Evolutionary conservation across 148 eudicot genomes (phyloP).

Genomic region (Camellia lanceoleosa): DNA sequence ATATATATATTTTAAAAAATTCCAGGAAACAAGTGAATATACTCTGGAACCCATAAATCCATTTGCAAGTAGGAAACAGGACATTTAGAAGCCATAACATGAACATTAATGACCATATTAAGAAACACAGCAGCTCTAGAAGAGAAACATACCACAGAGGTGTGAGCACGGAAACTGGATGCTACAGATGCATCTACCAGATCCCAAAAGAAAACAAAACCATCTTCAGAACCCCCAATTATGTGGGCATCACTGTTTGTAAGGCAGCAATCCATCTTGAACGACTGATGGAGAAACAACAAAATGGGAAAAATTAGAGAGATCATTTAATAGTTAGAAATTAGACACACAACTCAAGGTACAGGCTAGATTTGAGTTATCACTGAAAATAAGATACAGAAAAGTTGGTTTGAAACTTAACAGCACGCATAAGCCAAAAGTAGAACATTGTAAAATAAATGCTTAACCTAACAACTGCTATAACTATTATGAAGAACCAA

Average conservation of each 20-base stretch:
- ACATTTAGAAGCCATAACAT: neutral
- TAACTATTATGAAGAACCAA: neutral
- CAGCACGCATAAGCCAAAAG: neutral
- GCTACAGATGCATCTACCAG: constrained; percentile 83
- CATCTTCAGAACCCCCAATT: constrained; percentile 92
- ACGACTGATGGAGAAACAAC: constrained; percentile 49
- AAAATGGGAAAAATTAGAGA: constrained; percentile 9
- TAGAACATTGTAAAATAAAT: neutral
- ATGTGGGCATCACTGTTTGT: constrained; percentile 91
- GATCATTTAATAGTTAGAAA: neutral
- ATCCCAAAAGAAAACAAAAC: constrained; percentile 89
- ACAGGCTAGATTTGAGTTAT: neutral
- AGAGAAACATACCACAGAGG: constrained; percentile 68
- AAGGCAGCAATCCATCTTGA: constrained; percentile 94
- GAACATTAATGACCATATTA: neutral
- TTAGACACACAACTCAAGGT: neutral
- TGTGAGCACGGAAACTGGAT: constrained; percentile 85
- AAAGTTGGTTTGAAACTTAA: neutral
- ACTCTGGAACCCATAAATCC: neutral
- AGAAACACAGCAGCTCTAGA: neutral
- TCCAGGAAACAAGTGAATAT: neutral
- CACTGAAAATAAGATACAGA: neutral
- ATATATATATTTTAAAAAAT: too few species aligned
- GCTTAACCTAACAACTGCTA: neutral
- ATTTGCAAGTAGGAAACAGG: neutral